These are phyloP conservation scores for Nakazawaea ernobii DNA, from an alignment of 805 yeast species.

Conservation along the genomic window DNA sequence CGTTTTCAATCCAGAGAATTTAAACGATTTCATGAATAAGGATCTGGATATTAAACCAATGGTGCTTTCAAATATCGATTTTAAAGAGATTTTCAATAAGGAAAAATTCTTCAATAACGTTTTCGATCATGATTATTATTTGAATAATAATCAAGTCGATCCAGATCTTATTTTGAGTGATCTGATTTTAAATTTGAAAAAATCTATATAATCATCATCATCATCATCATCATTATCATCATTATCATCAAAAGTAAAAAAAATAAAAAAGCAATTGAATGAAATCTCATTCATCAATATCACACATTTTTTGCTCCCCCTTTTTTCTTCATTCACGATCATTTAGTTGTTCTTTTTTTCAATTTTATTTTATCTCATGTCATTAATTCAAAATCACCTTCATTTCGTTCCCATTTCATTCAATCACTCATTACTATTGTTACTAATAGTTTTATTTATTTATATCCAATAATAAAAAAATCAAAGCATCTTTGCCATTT, in stretches of 20 bases:
- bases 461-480: too few relatives aligned
- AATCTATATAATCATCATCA: neutral
- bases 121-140: slow-evolving; percentile 5
- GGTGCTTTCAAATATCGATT: neutral
- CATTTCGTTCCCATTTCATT: too few relatives aligned
- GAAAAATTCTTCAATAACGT: slow-evolving; percentile 10
- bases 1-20: neutral
- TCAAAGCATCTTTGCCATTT: too few relatives aligned
- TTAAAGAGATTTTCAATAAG: slow-evolving; percentile 5
- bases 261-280: too few relatives aligned
- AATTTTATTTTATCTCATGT: neutral
- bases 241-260: too few relatives aligned
- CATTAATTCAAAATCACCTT: too few relatives aligned
- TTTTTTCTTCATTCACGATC: neutral
- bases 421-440: too few relatives aligned
- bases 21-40: slow-evolving; percentile 1
- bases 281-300: too few relatives aligned
- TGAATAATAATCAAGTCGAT: slow-evolving; percentile 8
- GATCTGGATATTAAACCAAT: slow-evolving; percentile 6
- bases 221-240: too few relatives aligned
- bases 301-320: too few relatives aligned
- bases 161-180: slow-evolving; percentile 8
- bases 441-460: too few relatives aligned
- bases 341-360: neutral
- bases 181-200: slow-evolving; percentile 1